A percentile compares a stretch with the other conserved stretches of the same genome.
Evolutionary conservation across 2,329 filamentous ascomycete species (phyloP).

Genomic region (Zalaria sp.): DNA sequence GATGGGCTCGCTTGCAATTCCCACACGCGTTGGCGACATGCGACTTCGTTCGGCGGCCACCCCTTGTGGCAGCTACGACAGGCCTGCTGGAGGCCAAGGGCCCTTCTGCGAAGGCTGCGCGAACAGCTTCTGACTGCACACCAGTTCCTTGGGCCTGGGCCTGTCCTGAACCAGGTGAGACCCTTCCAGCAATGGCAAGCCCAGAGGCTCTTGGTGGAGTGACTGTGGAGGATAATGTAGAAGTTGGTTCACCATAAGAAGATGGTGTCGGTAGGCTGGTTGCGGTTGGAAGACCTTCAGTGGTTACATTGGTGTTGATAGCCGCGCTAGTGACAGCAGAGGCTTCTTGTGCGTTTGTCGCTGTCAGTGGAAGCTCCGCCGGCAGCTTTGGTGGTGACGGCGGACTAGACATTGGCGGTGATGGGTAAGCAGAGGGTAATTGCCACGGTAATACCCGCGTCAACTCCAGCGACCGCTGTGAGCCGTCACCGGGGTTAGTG

Average conservation of each 20-base stretch:
- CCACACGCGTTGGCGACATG: constrained; percentile 77
- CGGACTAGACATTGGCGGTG: constrained; percentile 38
- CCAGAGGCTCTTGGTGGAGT: neutral
- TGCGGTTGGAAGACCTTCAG: neutral
- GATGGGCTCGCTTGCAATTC: constrained; percentile 73
- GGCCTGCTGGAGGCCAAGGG: neutral
- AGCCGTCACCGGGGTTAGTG: neutral
- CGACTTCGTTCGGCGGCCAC: constrained; percentile 29
- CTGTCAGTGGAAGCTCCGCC: constrained; percentile 1
- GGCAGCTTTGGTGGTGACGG: constrained; percentile 23
- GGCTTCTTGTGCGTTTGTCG: constrained; percentile 1
- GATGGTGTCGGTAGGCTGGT: neutral
- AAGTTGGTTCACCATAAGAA: neutral
- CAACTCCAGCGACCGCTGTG: neutral
- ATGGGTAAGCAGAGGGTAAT: constrained; percentile 23
- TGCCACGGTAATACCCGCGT: constrained; percentile 2
- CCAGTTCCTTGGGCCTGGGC: neutral
- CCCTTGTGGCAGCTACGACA: constrained; percentile 3
- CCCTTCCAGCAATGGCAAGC: neutral
- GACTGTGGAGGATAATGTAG: neutral
- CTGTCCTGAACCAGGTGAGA: neutral
- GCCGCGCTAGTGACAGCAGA: constrained; percentile 1
- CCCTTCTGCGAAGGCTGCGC: too few species aligned
- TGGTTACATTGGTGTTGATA: neutral
- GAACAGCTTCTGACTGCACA: too few species aligned